These are phyloP conservation scores for Crassisporium funariophilum DNA, from an alignment of 768 basidiomycete species.

Conservation along the genomic window DNA sequence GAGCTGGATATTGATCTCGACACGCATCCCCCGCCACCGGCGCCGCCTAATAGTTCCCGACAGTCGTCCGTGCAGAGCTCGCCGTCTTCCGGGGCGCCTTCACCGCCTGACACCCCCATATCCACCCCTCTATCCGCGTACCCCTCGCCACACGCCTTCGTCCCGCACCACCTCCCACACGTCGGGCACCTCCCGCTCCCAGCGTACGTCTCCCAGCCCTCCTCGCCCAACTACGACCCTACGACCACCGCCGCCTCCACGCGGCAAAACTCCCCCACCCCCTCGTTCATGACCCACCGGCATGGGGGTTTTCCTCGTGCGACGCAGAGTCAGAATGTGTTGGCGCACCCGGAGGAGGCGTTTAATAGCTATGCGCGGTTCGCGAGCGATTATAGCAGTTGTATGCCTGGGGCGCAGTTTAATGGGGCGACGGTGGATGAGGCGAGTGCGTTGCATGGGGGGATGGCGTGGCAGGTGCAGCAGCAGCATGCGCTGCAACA, in stretches of 20 bases:
- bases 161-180: constrained; percentile 27
- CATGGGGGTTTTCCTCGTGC: constrained; percentile 26
- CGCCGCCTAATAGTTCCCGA: constrained; percentile 25
- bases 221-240: constrained; percentile 49
- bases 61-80: constrained; percentile 30
- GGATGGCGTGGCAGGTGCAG: constrained; percentile 11
- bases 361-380: constrained; percentile 75
- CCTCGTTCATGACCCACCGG: constrained; percentile 16
- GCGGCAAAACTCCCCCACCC: constrained; percentile 33
- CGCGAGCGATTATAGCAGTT: constrained; percentile 57
- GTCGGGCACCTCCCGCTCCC: constrained; percentile 25
- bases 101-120: constrained; percentile 54
- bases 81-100: constrained; percentile 44
- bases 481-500: constrained; percentile 15
- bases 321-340: constrained; percentile 17
- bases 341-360: constrained; percentile 48
- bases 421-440: constrained; percentile 41
- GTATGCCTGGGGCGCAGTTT: constrained; percentile 60
- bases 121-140: constrained; percentile 49
- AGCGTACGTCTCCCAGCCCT: constrained; percentile 43
- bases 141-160: constrained; percentile 36
- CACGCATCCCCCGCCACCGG: constrained; percentile 29
- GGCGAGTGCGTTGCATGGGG: constrained; percentile 26
- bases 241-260: constrained; percentile 37
- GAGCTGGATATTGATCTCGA: constrained; percentile 71